phyloP scores from a whole-genome alignment of 116 monocot species.

The Trichopus zeylanicus region DNA sequence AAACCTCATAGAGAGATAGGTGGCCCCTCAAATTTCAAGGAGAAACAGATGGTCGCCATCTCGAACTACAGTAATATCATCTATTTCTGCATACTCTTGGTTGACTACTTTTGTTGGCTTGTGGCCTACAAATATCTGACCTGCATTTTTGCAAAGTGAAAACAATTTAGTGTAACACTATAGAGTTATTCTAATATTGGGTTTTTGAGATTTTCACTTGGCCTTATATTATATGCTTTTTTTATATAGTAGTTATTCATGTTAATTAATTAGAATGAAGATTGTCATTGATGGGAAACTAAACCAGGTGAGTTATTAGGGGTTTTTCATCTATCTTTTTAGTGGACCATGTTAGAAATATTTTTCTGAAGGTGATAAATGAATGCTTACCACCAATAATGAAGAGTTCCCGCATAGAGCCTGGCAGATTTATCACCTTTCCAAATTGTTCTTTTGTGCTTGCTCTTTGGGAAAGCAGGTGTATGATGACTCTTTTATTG shows the following conservation, averaged over 20 bases:
- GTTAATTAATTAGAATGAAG: too few relatives aligned
- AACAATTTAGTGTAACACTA: too few relatives aligned
- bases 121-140: constrained; percentile 35
- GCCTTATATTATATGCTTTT: too few relatives aligned
- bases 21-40: constrained; percentile 9
- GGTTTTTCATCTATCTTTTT: neutral
- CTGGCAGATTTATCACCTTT: constrained; percentile 53
- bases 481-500: constrained; percentile 47
- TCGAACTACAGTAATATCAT: constrained; percentile 48
- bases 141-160: constrained; percentile 26
- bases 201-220: too few relatives aligned
- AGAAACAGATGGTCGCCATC: constrained; percentile 72
- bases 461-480: constrained; percentile 11
- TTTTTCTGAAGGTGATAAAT: neutral
- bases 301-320: too few relatives aligned
- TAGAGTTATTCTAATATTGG: too few relatives aligned
- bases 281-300: too few relatives aligned
- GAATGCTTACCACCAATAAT: constrained; percentile 30
- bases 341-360: neutral
- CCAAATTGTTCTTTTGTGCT: constrained; percentile 10
- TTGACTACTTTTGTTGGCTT: constrained; percentile 46
- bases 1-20: neutral
- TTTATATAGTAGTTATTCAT: too few relatives aligned
- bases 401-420: constrained; percentile 53
- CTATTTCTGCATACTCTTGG: constrained; percentile 59